A percentile compares a stretch with the other conserved stretches of the same genome.
Conservation (phyloP, 768 basidiomycete genomes). For the button mushroom (Agaricus bisporus) region DNA sequence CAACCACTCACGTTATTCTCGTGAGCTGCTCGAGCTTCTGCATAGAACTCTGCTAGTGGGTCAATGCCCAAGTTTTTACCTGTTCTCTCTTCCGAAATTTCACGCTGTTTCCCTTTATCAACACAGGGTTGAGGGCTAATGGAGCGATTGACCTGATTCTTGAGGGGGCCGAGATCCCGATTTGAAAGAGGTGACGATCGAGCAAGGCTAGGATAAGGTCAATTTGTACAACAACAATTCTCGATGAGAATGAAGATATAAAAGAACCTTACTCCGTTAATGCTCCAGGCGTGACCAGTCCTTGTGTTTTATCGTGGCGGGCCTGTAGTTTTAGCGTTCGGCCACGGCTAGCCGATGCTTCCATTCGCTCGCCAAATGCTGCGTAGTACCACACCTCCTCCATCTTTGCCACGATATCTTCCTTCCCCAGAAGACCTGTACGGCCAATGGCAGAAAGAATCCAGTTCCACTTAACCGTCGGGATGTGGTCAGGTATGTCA, state of each 20-base stretch:
- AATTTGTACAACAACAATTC: neutral
- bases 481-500: conserved; percentile 61
- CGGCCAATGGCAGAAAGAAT: conserved; percentile 34
- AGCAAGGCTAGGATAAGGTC: neutral
- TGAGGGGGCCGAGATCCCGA: neutral
- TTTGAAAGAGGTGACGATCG: neutral
- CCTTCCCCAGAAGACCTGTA: conserved; percentile 16
- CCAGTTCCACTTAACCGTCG: conserved; percentile 63
- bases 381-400: conserved; percentile 37
- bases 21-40: conserved; percentile 42
- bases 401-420: conserved; percentile 24
- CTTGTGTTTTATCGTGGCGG: neutral
- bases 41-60: conserved; percentile 63
- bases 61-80: conserved; percentile 24
- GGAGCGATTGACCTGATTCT: neutral
- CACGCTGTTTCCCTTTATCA: neutral
- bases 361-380: conserved; percentile 40
- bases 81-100: neutral
- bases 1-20: conserved; percentile 4
- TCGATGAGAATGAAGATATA: neutral
- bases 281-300: neutral
- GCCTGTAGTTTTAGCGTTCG: conserved; percentile 7
- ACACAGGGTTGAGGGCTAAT: neutral
- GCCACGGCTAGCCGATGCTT: conserved; percentile 30
- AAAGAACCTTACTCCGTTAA: neutral